A percentile compares a stretch with the other conserved stretches of the same genome.
Conservation (phyloP, 192 early-diverging fungal genomes). For the Glomus cerebriforme region DNA sequence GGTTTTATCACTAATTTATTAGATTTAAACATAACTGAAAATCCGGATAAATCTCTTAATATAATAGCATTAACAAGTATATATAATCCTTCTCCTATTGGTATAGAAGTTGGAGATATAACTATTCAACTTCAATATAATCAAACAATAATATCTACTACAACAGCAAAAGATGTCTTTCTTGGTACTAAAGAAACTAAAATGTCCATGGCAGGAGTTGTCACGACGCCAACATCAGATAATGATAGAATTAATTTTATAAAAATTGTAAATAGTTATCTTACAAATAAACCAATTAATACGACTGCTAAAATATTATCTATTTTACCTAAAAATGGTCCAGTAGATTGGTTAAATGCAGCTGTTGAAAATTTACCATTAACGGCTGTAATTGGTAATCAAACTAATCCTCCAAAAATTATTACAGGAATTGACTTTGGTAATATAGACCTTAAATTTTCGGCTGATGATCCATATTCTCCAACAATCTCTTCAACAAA, state of each 20-base stretch:
- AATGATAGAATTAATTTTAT: background rate
- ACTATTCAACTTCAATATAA: slow-evolving; percentile 32
- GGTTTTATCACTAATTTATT: slow-evolving; percentile 46
- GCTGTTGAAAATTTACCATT: background rate
- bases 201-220: slow-evolving; percentile 38
- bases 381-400: background rate
- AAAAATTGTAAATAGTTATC: slow-evolving; percentile 43
- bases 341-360: slow-evolving; percentile 43
- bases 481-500: slow-evolving; percentile 42
- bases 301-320: slow-evolving; percentile 51
- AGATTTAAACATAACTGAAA: slow-evolving; percentile 26
- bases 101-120: slow-evolving; percentile 54
- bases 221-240: slow-evolving; percentile 32
- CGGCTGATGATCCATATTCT: slow-evolving; percentile 38
- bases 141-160: slow-evolving; percentile 33
- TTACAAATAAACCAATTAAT: slow-evolving; percentile 41
- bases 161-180: slow-evolving; percentile 31
- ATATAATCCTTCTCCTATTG: slow-evolving; percentile 53
- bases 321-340: slow-evolving; percentile 35
- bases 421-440: too few relatives aligned
- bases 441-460: slow-evolving; percentile 48
- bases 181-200: slow-evolving; percentile 36
- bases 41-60: background rate
- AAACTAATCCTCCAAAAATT: slow-evolving; percentile 36
- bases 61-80: slow-evolving; percentile 23